phyloP scores from a whole-genome alignment of 1,284 basidiomycete species.

The Pascua sp. region DNA sequence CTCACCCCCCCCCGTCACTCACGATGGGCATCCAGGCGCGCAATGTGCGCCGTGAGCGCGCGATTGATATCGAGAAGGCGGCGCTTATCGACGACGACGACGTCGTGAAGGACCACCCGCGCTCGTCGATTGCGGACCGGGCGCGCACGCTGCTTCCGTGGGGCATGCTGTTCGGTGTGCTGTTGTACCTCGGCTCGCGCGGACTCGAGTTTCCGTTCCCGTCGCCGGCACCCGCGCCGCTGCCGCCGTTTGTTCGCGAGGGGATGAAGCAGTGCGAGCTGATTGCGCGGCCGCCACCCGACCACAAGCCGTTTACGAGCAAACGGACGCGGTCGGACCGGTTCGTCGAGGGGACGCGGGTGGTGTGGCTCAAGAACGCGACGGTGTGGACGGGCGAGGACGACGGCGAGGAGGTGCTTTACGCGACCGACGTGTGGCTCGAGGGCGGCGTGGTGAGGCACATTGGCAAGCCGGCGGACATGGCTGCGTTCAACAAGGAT shows the following conservation, averaged over 20 bases:
- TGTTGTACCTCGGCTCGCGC: not conserved
- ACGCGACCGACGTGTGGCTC: slow-evolving; percentile 52
- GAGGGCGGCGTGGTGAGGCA: slow-evolving; percentile 52
- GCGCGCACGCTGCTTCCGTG: not conserved
- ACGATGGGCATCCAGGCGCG: too few relatives aligned
- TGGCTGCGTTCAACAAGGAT: slow-evolving; percentile 7
- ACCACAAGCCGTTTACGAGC: slow-evolving; percentile 48
- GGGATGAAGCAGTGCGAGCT: slow-evolving; percentile 43
- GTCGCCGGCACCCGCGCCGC: slow-evolving; percentile 5
- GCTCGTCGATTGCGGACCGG: not conserved
- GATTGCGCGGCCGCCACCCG: slow-evolving; percentile 28
- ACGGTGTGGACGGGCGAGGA: slow-evolving; percentile 73
- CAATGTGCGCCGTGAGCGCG: too few relatives aligned
- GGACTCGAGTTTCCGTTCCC: slow-evolving; percentile 5
- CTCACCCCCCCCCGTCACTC: too few relatives aligned
- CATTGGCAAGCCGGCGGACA: slow-evolving; percentile 39
- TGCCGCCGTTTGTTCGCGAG: slow-evolving; percentile 31
- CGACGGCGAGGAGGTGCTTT: slow-evolving; percentile 59
- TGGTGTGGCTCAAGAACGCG: slow-evolving; percentile 70
- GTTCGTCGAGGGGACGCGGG: slow-evolving; percentile 62
- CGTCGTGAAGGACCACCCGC: slow-evolving; percentile 1
- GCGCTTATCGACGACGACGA: not conserved
- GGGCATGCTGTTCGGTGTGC: not conserved
- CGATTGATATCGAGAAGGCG: slow-evolving; percentile 9
- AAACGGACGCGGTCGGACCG: slow-evolving; percentile 64